Evolutionary conservation across 176 grass and related monocot genomes (phyloP).

Genomic region (Oryza coarctata): DNA sequence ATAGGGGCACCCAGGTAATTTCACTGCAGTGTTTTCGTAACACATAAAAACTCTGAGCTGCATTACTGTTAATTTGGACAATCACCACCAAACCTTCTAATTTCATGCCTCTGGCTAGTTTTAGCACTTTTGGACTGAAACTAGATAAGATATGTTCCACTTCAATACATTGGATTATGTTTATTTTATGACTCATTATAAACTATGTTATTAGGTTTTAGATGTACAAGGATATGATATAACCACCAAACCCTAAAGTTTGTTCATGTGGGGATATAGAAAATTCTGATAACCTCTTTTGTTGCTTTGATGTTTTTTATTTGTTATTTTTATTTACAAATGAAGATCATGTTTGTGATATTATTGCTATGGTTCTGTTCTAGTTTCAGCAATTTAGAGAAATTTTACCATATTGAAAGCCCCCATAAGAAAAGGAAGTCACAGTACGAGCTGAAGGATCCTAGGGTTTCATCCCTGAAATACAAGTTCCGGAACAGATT

Average conservation of each 20-base stretch:
- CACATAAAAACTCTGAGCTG: neutral
- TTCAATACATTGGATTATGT: neutral
- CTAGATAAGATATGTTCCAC: neutral
- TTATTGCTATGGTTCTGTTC: constrained; percentile 7
- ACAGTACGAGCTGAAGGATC: constrained; percentile 50
- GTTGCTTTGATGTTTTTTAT: neutral
- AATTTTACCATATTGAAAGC: constrained; percentile 23
- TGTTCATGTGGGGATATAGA: neutral
- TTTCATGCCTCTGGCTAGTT: neutral
- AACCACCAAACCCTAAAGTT: neutral
- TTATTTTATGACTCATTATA: neutral
- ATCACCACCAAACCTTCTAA: neutral
- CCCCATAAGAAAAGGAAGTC: constrained; percentile 72
- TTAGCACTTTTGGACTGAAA: neutral
- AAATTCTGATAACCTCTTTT: neutral
- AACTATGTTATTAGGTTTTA: neutral
- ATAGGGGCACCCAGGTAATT: too few relatives aligned
- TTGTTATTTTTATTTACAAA: constrained; percentile 14
- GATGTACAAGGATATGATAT: neutral
- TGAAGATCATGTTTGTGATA: constrained; percentile 26
- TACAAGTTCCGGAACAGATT: constrained; percentile 54
- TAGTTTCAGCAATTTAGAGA: constrained; percentile 39
- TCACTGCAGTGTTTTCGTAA: neutral
- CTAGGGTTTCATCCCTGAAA: constrained; percentile 46
- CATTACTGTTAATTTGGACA: neutral